Evolutionary conservation across 1,139 yeast genomes (phyloP).

Genomic region (Diutina scorzettiae): DNA sequence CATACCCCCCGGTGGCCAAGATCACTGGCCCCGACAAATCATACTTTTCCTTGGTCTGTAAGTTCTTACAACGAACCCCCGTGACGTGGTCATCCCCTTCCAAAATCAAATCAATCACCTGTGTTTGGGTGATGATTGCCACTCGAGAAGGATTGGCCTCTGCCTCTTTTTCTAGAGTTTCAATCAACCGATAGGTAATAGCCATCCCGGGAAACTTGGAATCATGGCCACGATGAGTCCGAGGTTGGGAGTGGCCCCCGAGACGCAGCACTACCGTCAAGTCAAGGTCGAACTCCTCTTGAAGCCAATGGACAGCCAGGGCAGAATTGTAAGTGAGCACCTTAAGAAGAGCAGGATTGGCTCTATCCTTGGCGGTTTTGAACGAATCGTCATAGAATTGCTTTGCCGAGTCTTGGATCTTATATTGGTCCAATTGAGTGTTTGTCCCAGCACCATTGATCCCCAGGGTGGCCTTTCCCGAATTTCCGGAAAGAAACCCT

Average conservation of each 20-base stretch:
- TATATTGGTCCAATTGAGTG: slow-evolving; percentile 36
- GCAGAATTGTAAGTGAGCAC: slow-evolving; percentile 43
- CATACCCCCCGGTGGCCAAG: slow-evolving; percentile 75
- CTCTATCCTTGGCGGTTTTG: slow-evolving; percentile 52
- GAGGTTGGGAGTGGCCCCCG: slow-evolving; percentile 64
- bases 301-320: slow-evolving; percentile 64
- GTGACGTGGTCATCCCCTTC: slow-evolving; percentile 19
- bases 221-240: slow-evolving; percentile 65
- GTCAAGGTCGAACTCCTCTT: slow-evolving; percentile 45
- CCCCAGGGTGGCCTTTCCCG: slow-evolving; percentile 75
- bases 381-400: slow-evolving; percentile 55
- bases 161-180: slow-evolving; percentile 38
- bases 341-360: slow-evolving; percentile 39
- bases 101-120: slow-evolving; percentile 40
- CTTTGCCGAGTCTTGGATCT: slow-evolving; percentile 44
- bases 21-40: slow-evolving; percentile 45
- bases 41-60: slow-evolving; percentile 20
- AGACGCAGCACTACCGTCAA: slow-evolving; percentile 55
- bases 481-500: slow-evolving; percentile 61
- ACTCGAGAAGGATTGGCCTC: slow-evolving; percentile 40
- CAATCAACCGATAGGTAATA: slow-evolving; percentile 51
- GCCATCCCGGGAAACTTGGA: slow-evolving; percentile 69
- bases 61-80: slow-evolving; percentile 39
- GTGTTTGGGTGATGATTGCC: slow-evolving; percentile 38
- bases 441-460: slow-evolving; percentile 64